Base-by-base conservation (phyloP, 1,284 basidiomycete species). In the Lentinula novae-zelandiae region DNA sequence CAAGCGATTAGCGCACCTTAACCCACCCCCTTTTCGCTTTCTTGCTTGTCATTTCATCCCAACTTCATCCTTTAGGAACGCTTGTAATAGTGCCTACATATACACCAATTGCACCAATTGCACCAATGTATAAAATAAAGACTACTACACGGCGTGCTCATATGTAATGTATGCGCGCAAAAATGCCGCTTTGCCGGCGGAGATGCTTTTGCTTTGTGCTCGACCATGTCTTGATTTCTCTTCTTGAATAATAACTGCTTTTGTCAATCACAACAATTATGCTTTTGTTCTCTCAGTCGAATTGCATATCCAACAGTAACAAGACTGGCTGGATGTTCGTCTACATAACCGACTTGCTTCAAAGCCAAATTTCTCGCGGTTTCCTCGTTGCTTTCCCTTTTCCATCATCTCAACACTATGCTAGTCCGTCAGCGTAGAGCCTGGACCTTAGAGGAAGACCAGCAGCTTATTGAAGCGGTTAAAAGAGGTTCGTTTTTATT, bases 391-490 rank as follows among this genome's bases (percentile, higher is more conserved):
- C 17, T 39, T 53, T 38, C 34, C 36, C 17, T 20, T n/a, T 31
- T 38, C 22, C 20, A 39, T 22, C 17, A 39, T 53, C 52, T 39
- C 15, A 31, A 50, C 36, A 27, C 12, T 39, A 40, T 54, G 39
- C 38, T 22, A 54, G 36, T 39, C 53, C 53, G 53, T 22, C 38
- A 82, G 71, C 77, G 82, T 61, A 74, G 82, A 66, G 78, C 80
- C 15, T 83, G 82, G 82, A 82, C 81, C 50, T 73, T 77, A 15
- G 78, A 79, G 62, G 82, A 84, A 68, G 82, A 84, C 66, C 77
- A 80, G 60, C 74, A 81, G 59, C 78, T 84, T 34, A 75, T 79
- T 33, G 75, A 77, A 42, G 82, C 81, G 42, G 81, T 84, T 33
- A 72, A 76, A 63, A 74, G 72, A 73, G 82, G 82, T 82, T 53